Base-by-base conservation (phyloP, 768 basidiomycete species). In the Auricularia sp. region DNA sequence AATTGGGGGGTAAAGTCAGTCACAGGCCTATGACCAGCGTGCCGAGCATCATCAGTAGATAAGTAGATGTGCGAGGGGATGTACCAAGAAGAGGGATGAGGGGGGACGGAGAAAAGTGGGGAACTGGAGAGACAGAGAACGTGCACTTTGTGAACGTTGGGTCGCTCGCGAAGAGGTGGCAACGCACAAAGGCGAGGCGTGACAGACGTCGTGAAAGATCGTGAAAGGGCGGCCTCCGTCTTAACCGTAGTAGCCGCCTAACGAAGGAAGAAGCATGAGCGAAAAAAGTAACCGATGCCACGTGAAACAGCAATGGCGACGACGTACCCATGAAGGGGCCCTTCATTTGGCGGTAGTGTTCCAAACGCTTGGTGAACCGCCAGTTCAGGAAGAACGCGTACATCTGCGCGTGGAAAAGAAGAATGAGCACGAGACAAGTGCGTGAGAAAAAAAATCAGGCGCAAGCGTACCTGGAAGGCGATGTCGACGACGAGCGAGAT, bases 301-400 rank as follows among this genome's bases (percentile, higher is more conserved):
- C 29, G 29, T 29, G 29, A 29, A 29, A 29, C 29, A 3, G 29
- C 29, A 3, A 29, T 2, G 2, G 29, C 29, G 10, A 51, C 14
- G 18, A 51, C 47, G 47, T 18, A 51, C 47, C 56, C 16, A n/a
- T 33, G 75, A 80, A 83, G 42, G 84, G 82, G 63, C 84, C 84
- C 70, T 86, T 85, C 83, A 90, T 81, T 69, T 74, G 76, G 39
- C 77, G 73, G 76, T 89, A 89, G 74, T 86, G 82, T 74, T 86
- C 84, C 73, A 89, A 75, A 69, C 85, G 79, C 74, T 85, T 87
- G 70, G 82, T 81, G 82, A 83, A 90, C 64, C 87, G 80, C 88
- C 87, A 91, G 70, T 78, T 79, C 74, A 89, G 76, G 79, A 90
- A 88, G 74, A 81, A 84, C 86, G 89, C 87, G 79, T 90, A 89